A percentile compares a stretch with the other conserved stretches of the same genome.
Conservation (phyloP, 495 filamentous ascomycete species). For the Tuber indicum region DNA sequence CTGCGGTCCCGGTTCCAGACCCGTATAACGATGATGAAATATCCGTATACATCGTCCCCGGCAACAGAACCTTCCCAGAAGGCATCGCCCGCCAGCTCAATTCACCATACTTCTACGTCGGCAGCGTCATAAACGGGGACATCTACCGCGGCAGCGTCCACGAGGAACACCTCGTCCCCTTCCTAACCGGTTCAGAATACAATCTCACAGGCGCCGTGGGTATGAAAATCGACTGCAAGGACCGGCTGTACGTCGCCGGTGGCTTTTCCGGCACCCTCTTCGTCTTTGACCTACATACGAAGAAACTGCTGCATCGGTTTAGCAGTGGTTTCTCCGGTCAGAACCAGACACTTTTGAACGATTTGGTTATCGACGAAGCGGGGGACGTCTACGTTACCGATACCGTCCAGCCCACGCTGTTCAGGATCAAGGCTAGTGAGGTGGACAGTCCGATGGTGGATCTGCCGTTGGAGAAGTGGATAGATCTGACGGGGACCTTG, state of each 20-base stretch:
- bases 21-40: background rate
- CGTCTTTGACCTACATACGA: constrained; percentile 8
- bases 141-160: constrained; percentile 21
- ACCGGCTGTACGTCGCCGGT: constrained; percentile 14
- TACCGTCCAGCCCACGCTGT: constrained; percentile 6
- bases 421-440: background rate
- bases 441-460: background rate
- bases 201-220: background rate
- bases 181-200: background rate
- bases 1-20: background rate
- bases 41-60: constrained; percentile 12
- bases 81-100: constrained; percentile 14
- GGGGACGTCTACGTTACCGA: constrained; percentile 18
- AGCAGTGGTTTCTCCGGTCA: background rate
- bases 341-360: constrained; percentile 8
- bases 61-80: constrained; percentile 22
- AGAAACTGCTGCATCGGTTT: constrained; percentile 12
- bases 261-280: constrained; percentile 9
- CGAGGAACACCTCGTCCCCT: background rate
- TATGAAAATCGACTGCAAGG: constrained; percentile 8
- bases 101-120: constrained; percentile 22
- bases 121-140: constrained; percentile 4
- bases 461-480: constrained; percentile 2
- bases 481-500: background rate
- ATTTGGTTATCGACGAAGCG: constrained; percentile 11